phyloP scores from a whole-genome alignment of 768 basidiomycete genomes.

The Tricholoma matsutake region DNA sequence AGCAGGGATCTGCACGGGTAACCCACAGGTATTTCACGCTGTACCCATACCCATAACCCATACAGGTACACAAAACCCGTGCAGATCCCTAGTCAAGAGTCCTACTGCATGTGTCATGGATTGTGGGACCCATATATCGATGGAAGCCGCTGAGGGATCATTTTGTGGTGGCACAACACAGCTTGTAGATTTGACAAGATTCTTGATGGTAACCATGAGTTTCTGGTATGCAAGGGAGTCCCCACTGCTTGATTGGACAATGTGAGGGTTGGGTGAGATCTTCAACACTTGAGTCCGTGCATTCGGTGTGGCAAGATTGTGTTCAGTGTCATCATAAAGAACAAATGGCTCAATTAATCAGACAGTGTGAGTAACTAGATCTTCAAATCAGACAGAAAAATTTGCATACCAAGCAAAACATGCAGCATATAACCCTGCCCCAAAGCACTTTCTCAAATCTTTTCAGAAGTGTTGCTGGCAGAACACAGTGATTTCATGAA shows the following conservation, averaged over 20 bases:
- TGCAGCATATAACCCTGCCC: background rate
- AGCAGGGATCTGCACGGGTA: too few species aligned
- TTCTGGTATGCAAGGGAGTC: background rate
- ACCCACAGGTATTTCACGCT: too few species aligned
- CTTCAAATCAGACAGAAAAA: background rate
- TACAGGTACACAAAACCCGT: too few species aligned
- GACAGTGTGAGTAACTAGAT: background rate
- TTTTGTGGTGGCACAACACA: background rate
- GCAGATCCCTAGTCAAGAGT: background rate
- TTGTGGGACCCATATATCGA: background rate
- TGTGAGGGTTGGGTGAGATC: background rate
- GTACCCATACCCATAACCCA: too few species aligned
- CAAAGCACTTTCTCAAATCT: conserved; percentile 1
- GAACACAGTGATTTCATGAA: conserved; percentile 5
- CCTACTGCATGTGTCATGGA: background rate
- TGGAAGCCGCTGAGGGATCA: background rate
- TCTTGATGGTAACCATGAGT: background rate
- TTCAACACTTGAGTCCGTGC: background rate
- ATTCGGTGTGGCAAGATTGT: background rate
- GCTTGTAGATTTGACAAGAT: background rate
- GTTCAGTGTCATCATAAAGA: background rate
- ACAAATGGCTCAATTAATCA: background rate
- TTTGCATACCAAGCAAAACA: conserved; percentile 3
- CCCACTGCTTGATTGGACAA: background rate
- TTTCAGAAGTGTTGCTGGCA: conserved; percentile 2